Evolutionary conservation across 331 rosid genomes (phyloP).

Genomic region (Phaseolus coccineus): DNA sequence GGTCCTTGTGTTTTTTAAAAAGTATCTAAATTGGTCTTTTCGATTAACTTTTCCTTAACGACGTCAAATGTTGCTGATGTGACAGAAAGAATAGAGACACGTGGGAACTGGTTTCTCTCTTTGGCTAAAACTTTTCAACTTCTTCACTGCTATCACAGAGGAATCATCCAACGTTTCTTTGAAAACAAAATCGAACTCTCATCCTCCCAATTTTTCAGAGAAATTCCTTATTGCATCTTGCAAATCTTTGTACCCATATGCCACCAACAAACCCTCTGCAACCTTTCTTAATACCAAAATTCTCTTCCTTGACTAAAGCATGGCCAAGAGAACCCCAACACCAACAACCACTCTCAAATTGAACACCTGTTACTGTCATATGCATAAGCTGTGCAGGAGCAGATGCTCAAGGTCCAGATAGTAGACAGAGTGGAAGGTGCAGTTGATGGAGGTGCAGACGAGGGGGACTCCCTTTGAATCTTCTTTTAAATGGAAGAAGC

Average conservation of each 20-base stretch:
- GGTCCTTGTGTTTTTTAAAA: too few relatives aligned
- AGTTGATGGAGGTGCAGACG: too few relatives aligned
- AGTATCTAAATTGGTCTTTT: too few relatives aligned
- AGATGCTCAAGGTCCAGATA: slow-evolving; percentile 16
- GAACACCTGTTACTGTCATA: slow-evolving; percentile 46
- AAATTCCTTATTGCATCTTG: slow-evolving; percentile 82
- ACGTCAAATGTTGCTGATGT: too few relatives aligned
- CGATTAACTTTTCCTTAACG: too few relatives aligned
- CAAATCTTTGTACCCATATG: slow-evolving; percentile 73
- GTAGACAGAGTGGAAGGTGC: too few relatives aligned
- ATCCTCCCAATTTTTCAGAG: slow-evolving; percentile 85
- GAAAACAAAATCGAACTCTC: slow-evolving; percentile 87
- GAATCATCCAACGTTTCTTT: slow-evolving; percentile 74
- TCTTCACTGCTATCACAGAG: slow-evolving; percentile 76
- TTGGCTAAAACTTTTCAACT: slow-evolving; percentile 74
- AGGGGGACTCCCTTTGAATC: too few relatives aligned
- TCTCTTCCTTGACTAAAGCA: slow-evolving; percentile 55
- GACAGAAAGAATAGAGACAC: too few relatives aligned
- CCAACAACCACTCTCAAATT: slow-evolving; percentile 56
- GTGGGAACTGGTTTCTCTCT: slow-evolving; percentile 79
- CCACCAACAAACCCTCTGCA: slow-evolving; percentile 77
- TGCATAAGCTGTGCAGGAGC: slow-evolving; percentile 63
- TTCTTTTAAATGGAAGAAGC: too few relatives aligned
- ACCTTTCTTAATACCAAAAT: slow-evolving; percentile 33
- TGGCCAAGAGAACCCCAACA: slow-evolving; percentile 46